Evolutionary conservation across 2,329 filamentous ascomycete genomes (phyloP), one percentile per base, ranked within the genome.

Genomic region (Fusarium anthophilum): DNA sequence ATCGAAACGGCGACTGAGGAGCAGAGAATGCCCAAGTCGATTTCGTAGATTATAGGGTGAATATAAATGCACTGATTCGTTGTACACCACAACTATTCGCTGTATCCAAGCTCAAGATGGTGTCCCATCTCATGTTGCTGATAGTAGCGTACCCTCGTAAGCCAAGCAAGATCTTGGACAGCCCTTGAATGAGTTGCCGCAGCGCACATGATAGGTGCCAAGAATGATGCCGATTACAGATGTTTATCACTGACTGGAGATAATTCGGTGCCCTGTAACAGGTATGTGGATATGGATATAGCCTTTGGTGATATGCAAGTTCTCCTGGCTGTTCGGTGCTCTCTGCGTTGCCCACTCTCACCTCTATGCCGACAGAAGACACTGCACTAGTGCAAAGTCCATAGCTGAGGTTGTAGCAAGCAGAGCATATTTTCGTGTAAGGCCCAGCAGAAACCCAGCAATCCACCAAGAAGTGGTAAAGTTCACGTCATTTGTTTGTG

Each of bases 401-500:
- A 66, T 43, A 62, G 30, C 54, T 53, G 57, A 72, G 54, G 59
- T 59, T 50, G 59, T 56, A 54, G 47, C 32, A 54, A 55, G 44
- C 53, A 63, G 70, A 48, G 44, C 45, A 48, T 48, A 63, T 37
- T 54, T 57, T 63, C 26, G 51, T 38, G 59, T 57, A 70, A 66
- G 63, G 30, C 54, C 53, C 45, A 55, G 58, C 41, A 45, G 37
- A 41, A 48, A 39, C 15, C 39, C 54, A 44, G 43, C 51, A 63
- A 63, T 50, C 26, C 43, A 58, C 50, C 44, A 58, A 58, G 39
- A 55, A 57, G 63, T 59, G 60, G 43, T 54, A 59, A 64, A 55
- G 55, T 66, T 66, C 55, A 67, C 48, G 67, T 65, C 59, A 59
- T 69, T 35, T 62, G 24, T 55, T 37, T 39, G 63, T 55, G 41